Evolutionary conservation across 345 rosid genomes (phyloP), one percentile per base, ranked within the genome.

Genomic region (Erodium maritimum): DNA sequence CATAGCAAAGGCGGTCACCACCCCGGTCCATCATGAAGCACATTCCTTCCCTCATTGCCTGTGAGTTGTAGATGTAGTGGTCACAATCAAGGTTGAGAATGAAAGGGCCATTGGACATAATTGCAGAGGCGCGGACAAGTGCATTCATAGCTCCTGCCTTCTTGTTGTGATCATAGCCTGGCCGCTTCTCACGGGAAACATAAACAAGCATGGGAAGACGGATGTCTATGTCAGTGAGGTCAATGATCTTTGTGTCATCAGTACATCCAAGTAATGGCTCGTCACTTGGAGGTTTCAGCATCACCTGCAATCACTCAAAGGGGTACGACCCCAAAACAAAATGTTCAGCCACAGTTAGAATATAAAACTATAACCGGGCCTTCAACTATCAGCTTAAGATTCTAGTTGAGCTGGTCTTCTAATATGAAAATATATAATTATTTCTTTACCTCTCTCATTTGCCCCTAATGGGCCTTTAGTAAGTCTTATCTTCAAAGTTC

Each of bases 61-160:
- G 61, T 19, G 77, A 65, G 57, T 65, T 73, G 63, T 68, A 58
- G 34, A 73, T 23, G 51, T 73, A 65, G 54, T 68, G 77, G 57
- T 73, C 67, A 4, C 66, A 65, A 60, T 65, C 69, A 1, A 70
- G 66, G 56, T 70, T 65, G 19, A 65, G 61, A 22, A 61, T 52
- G 60, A 70, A 70, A 21, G 69, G 73, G 23, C 59, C 69, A 21
- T 70, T 70, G n/a, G 73, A 65, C 65, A 69, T 59, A 18, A 69
- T 21, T 4, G 73, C 69, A 0, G 69, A 69, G 59, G 65, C 68
- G 10, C 69, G 60, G 19, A 72, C 65, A 19, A 67, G 65, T 23
- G 66, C 72, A 57, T 72, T 72, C 72, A 72, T 72, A 21, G 72
- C 76, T 18, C 76, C 72, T 0, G 69, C 76, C 21, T 72, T 72